Percentiles rank a stretch among this genome's conserved stretches.
Conservation (phyloP, 768 basidiomycete species). For the Cyclocybe cylindracea region DNA sequence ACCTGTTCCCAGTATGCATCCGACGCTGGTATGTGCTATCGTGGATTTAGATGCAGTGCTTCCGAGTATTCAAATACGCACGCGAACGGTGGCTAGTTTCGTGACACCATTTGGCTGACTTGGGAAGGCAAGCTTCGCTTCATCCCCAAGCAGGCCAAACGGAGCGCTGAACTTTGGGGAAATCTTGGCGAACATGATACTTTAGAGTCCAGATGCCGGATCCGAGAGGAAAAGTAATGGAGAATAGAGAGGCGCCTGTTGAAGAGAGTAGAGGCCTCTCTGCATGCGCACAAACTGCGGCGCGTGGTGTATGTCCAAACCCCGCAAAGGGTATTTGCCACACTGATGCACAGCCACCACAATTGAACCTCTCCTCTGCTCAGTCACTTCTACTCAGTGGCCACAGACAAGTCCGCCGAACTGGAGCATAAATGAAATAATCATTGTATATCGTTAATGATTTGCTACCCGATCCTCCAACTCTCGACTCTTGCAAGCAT, state of each 20-base stretch:
- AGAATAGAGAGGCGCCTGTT: neutral
- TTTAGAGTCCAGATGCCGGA: neutral
- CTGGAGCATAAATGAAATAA: too few relatives aligned
- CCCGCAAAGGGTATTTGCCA: too few relatives aligned
- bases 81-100: conserved; percentile 72
- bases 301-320: too few relatives aligned
- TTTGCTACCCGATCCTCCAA: too few relatives aligned
- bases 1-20: conserved; percentile 95
- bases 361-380: neutral
- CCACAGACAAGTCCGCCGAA: too few relatives aligned
- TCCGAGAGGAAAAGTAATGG: neutral
- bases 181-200: conserved; percentile 62
- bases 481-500: too few relatives aligned
- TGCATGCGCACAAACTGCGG: too few relatives aligned
- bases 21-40: conserved; percentile 55
- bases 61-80: conserved; percentile 37
- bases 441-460: too few relatives aligned
- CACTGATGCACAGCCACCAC: conserved; percentile 15
- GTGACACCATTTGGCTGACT: conserved; percentile 80
- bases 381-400: neutral
- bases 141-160: conserved; percentile 80
- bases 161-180: conserved; percentile 75
- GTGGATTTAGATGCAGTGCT: neutral
- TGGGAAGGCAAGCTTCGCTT: conserved; percentile 87
- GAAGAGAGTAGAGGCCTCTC: too few relatives aligned